phyloP scores from a whole-genome alignment of 768 basidiomycete genomes.

The Strobilomyces echinocephalus region DNA sequence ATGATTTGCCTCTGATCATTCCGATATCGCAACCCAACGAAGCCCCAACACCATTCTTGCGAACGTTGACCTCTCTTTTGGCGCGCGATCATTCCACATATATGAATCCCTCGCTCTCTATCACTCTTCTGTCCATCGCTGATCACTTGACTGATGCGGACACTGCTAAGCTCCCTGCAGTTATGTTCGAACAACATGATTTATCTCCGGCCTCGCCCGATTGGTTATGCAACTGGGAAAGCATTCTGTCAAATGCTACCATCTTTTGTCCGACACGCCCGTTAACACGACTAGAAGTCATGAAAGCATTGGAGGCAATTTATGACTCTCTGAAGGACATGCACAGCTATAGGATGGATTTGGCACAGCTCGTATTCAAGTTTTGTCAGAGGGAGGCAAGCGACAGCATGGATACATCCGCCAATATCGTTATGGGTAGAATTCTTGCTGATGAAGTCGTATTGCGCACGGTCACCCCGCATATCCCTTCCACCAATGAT shows the following conservation, averaged over 20 bases:
- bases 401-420: slow-evolving; percentile 23
- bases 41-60: slow-evolving; percentile 58
- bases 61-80: slow-evolving; percentile 57
- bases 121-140: slow-evolving; percentile 59
- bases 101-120: slow-evolving; percentile 57
- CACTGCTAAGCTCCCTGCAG: slow-evolving; percentile 53
- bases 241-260: slow-evolving; percentile 46
- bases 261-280: slow-evolving; percentile 43
- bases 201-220: slow-evolving; percentile 67
- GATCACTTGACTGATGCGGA: slow-evolving; percentile 68
- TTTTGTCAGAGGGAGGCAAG: slow-evolving; percentile 39
- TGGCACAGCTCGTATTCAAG: slow-evolving; percentile 52
- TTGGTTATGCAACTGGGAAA: slow-evolving; percentile 68
- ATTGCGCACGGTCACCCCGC: slow-evolving; percentile 43
- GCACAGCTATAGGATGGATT: slow-evolving; percentile 51
- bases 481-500: slow-evolving; percentile 11
- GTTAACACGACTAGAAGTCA: slow-evolving; percentile 50
- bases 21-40: slow-evolving; percentile 51
- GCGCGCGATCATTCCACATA: slow-evolving; percentile 56
- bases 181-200: slow-evolving; percentile 64
- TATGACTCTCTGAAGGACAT: slow-evolving; percentile 70
- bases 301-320: slow-evolving; percentile 52
- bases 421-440: slow-evolving; percentile 43
- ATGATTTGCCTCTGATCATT: slow-evolving; percentile 43
- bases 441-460: slow-evolving; percentile 70